Conservation (phyloP, 352 stramenopile genomes). For the Phytophthora melonis region DNA sequence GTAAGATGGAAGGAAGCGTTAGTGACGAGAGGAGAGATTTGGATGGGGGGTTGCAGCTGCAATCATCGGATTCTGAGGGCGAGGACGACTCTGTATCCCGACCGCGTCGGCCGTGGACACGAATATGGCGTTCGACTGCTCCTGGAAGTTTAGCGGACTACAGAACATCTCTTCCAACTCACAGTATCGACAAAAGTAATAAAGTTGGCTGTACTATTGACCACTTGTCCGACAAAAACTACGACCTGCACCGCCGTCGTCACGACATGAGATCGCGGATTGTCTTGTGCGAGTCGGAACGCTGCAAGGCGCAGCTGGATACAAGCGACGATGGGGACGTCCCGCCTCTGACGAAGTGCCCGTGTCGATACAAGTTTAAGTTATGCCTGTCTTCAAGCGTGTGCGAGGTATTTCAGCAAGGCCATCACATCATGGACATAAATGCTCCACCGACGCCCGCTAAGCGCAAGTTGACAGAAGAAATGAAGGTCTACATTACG, state of each 20-base stretch:
- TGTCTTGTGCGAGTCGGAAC: background rate
- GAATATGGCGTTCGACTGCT: background rate
- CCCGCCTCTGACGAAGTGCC: background rate
- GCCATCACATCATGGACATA: background rate
- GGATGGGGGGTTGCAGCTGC: background rate
- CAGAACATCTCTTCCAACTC: background rate
- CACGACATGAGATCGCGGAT: background rate
- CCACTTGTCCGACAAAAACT: background rate
- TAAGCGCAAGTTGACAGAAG: slow-evolving; percentile 2
- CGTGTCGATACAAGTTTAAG: background rate
- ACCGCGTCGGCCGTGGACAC: background rate
- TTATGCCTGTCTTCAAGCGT: background rate
- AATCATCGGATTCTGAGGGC: background rate
- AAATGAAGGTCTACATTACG: slow-evolving; percentile 11
- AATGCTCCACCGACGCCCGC: background rate
- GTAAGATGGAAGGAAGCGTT: too few relatives aligned
- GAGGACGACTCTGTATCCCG: background rate
- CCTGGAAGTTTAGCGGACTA: background rate
- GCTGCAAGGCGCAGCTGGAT: background rate
- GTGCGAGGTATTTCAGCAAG: background rate
- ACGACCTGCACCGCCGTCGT: background rate
- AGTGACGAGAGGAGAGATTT: too few relatives aligned
- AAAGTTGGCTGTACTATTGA: background rate
- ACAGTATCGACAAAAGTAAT: background rate
- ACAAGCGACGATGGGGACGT: background rate